These are phyloP conservation scores for Fraxinus pennsylvanica DNA, from an alignment of 257 asterid genomes.

Conservation along the genomic window DNA sequence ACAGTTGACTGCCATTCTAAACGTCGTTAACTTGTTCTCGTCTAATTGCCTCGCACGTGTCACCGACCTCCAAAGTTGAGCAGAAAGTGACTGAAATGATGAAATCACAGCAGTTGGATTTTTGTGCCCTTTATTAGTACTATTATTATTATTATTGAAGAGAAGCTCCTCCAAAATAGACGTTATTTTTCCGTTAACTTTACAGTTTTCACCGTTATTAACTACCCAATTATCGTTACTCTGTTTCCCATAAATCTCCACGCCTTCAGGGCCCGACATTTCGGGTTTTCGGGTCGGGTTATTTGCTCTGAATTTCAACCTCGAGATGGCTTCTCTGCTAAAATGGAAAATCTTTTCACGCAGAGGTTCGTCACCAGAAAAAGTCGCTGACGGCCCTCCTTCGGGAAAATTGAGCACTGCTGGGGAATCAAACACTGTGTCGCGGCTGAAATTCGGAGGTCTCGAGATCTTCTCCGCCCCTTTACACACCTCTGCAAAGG, in stretches of 20 bases:
- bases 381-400: conserved; percentile 83
- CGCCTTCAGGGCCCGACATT: not conserved
- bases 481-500: conserved; percentile 63
- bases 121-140: not conserved
- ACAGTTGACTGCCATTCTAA: conserved; percentile 93
- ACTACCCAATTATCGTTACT: conserved; percentile 41
- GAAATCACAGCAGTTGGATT: conserved; percentile 63
- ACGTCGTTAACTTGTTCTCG: conserved; percentile 64
- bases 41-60: conserved; percentile 71
- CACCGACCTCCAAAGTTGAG: conserved; percentile 85
- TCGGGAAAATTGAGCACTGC: conserved; percentile 59
- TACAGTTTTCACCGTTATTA: conserved; percentile 30
- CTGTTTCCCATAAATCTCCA: conserved; percentile 43
- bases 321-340: conserved; percentile 69
- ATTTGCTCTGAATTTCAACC: conserved; percentile 60
- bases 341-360: conserved; percentile 81
- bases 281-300: conserved; percentile 33
- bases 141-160: not conserved
- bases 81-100: conserved; percentile 80
- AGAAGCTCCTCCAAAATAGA: conserved; percentile 10
- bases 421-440: conserved; percentile 65
- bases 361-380: conserved; percentile 69
- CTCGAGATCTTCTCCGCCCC: conserved; percentile 53
- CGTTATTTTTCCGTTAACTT: conserved; percentile 49
- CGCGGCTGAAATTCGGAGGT: conserved; percentile 59